These are phyloP conservation scores for Cyclostephanos invisitatus DNA, from an alignment of 108 stramenopile genomes.

Conservation along the genomic window DNA sequence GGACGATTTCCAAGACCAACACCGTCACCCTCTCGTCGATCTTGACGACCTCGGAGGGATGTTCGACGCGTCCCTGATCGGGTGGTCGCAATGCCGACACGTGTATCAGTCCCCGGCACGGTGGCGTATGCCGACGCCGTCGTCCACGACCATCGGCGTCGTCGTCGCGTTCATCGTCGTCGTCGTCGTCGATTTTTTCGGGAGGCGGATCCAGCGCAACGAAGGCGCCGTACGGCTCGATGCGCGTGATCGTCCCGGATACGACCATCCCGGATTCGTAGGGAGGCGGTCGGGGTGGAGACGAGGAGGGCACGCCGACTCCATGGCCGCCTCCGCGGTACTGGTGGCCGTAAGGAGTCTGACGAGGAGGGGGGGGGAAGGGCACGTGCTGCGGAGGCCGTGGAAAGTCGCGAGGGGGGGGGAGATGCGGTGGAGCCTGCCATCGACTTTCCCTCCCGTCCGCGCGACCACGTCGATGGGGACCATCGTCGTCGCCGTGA, in stretches of 20 bases:
- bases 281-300: constrained; percentile 27
- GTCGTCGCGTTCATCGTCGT: neutral
- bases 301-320: neutral
- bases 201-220: constrained; percentile 47
- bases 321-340: neutral
- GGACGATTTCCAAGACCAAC: constrained; percentile 57
- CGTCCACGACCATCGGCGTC: neutral
- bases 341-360: neutral
- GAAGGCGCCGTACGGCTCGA: constrained; percentile 87
- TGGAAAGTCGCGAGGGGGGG: neutral
- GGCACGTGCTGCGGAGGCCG: constrained; percentile 9
- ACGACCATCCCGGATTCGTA: constrained; percentile 53
- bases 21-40: constrained; percentile 55
- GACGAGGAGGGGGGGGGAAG: too few species aligned
- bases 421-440: constrained; percentile 2
- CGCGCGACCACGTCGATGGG: neutral
- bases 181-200: constrained; percentile 5
- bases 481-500: neutral
- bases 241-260: constrained; percentile 57
- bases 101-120: constrained; percentile 60
- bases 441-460: constrained; percentile 10
- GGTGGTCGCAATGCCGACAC: constrained; percentile 60
- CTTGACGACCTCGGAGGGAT: constrained; percentile 51
- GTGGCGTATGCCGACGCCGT: neutral
- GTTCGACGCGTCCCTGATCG: constrained; percentile 62